Evolutionary conservation across 192 early-diverging fungal species (phyloP), one percentile per base, ranked within the genome.

Genomic region (Backusella tarrabulga): DNA sequence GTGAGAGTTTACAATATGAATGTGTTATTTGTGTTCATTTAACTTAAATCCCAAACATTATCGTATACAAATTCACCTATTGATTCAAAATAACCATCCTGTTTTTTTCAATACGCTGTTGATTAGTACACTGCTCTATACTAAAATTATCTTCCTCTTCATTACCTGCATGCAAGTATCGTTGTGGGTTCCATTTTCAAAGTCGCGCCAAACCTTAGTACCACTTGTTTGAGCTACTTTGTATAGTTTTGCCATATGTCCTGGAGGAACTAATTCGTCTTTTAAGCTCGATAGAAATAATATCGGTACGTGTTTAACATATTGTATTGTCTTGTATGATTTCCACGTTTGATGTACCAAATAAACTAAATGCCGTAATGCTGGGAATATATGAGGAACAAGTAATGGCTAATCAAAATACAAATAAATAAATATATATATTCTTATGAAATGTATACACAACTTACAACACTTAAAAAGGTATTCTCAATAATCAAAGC

Each of bases 401-500:
- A 99, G 81, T 80, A 93, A 92, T 46, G 92, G 93, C 93, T 94
- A 74, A 17, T 15, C 1, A 17, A 67, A 67, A 44, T 23, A 66
- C 7, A 50, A 77, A 60, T 35, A 67, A 44, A 60, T 4, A 12
- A 17, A 17, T 6, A 34, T 17, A 21, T 42, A 40, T 19, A 71
- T n/a, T 26, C 14, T 74, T 34, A 14, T 32, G 54, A 52, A 38
- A 32, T 8, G 34, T 34, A 17, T 19, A 40, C 14, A 17, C 42
- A 44, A 60, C 80, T 84, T 91, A 92, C 92, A 74, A 98, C 80
- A 40, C 90, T 95, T 66, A 94, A 77, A 83, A 99, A 99, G 0
- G 96, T 98, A 87, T 99, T 99, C 82, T 99, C 97, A 32, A 99
- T 78, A 36, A 99, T 92, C 19, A 98, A 75, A 36, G 91, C 97